Percentiles rank a stretch among this genome's conserved stretches.
Evolutionary conservation across 345 rosid genomes (phyloP).

Genomic region (Arabis hirsuta): DNA sequence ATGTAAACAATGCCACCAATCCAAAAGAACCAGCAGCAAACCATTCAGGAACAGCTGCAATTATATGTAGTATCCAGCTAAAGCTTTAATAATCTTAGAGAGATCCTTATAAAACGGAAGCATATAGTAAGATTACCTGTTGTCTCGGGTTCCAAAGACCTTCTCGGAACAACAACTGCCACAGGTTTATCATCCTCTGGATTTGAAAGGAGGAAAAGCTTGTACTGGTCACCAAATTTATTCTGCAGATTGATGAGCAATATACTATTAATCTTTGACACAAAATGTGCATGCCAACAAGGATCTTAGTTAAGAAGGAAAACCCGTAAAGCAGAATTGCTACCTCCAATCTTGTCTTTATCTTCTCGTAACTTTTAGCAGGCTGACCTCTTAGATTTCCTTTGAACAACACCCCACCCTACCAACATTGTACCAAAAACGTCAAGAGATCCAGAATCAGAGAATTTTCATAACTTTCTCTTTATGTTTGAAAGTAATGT

Average conservation of each 20-base stretch:
- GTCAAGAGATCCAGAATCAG: background rate
- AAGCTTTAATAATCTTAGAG: conserved; percentile 2
- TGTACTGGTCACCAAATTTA: conserved; percentile 79
- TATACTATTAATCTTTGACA: background rate
- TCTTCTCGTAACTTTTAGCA: conserved; percentile 81
- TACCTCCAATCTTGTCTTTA: conserved; percentile 76
- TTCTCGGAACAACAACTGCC: conserved; percentile 90
- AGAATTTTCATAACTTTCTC: background rate
- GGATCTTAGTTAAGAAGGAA: conserved; percentile 1
- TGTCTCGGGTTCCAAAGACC: conserved; percentile 78
- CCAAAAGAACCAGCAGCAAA: conserved; percentile 96
- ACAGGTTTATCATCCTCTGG: conserved; percentile 98
- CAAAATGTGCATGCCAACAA: conserved; percentile 5
- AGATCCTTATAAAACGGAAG: conserved; percentile 14
- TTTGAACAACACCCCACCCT: conserved; percentile 93
- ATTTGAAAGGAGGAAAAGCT: conserved; percentile 82
- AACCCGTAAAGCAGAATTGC: background rate
- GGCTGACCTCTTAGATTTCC: conserved; percentile 92
- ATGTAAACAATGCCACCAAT: conserved; percentile 73
- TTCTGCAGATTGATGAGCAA: conserved; percentile 54
- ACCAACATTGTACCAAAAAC: conserved; percentile 29
- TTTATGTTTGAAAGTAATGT: background rate
- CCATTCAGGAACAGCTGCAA: conserved; percentile 97
- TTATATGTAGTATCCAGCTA: conserved; percentile 18
- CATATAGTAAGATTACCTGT: conserved; percentile 52